Conservation (phyloP, 1,139 yeast genomes). For the Kurtzmaniella quercitrusa region DNA sequence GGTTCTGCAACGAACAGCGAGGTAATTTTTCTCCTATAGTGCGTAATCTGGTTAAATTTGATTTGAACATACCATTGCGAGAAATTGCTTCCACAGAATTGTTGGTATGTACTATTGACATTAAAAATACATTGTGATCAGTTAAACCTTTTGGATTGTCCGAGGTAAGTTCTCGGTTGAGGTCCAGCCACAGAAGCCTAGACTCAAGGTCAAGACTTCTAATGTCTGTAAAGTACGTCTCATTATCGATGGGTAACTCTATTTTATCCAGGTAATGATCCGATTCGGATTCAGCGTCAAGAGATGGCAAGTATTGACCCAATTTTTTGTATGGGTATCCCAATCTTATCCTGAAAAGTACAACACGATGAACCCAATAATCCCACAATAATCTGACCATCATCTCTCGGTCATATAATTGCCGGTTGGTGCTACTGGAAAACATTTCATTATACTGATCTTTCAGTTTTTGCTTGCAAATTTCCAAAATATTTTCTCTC, state of each 20-base stretch:
- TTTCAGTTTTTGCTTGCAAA: slow-evolving; percentile 12
- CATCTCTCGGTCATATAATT: slow-evolving; percentile 32
- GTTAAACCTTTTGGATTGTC: not conserved
- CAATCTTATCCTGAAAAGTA: slow-evolving; percentile 28
- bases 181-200: slow-evolving; percentile 5
- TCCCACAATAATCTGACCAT: slow-evolving; percentile 40
- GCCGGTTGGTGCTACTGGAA: slow-evolving; percentile 18
- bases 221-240: slow-evolving; percentile 9
- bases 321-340: slow-evolving; percentile 36
- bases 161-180: slow-evolving; percentile 5
- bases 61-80: slow-evolving; percentile 17
- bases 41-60: slow-evolving; percentile 17
- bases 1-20: slow-evolving; percentile 11
- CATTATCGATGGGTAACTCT: slow-evolving; percentile 14
- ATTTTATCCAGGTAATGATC: slow-evolving; percentile 12
- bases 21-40: slow-evolving; percentile 10
- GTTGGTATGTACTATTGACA: not conserved
- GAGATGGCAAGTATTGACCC: not conserved
- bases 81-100: slow-evolving; percentile 19
- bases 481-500: slow-evolving; percentile 20
- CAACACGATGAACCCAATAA: slow-evolving; percentile 30
- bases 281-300: slow-evolving; percentile 11
- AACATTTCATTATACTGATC: slow-evolving; percentile 18
- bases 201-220: slow-evolving; percentile 1
- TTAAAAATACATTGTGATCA: not conserved